Base-by-base conservation (phyloP, 2,329 filamentous ascomycete genomes). In the Penicillium digitatum region DNA sequence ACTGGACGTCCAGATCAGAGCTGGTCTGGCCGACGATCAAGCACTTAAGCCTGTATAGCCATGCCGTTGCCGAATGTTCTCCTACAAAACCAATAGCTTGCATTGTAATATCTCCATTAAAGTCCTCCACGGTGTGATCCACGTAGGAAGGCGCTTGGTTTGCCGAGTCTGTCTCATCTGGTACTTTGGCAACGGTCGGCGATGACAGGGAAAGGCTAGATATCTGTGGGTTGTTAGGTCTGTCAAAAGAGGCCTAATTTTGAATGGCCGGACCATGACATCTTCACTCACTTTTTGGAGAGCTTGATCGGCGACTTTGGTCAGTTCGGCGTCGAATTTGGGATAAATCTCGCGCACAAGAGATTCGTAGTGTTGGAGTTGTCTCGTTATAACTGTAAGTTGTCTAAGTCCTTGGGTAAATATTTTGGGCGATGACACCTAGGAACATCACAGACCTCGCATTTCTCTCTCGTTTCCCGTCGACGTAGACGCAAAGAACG, bases 51-150 rank as follows among this genome's bases (percentile, higher is more conserved):
- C 71, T 67, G 58, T 76, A 72, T 18, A 78, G 56, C 76, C 76
- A 78, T 22, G 69, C 72, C 27, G 74, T 68, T 46, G 76, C 75
- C 5, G 75, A 77, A 51, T 76, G 74, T 50, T 75, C 76, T 10
- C 76, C 76, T 48, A 76, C 66, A 61, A 76, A 78, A 0, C 75
- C 74, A 29, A 71, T 70, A 2, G 69, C 67, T 53, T 72, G 68
- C 8, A 71, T 66, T 34, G 69, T 68, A 48, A 70, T 68, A 50
- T 72, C 70, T 26, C 72, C 69, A 35, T 74, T 74, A 55, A 75
- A 77, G 46, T 78, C 76, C 58, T 78, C 75, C 39, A 73, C 66
- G 22, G 72, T 74, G 39, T 72, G 68, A 60, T 77, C 76, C 31
- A 72, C 62, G 22, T 68, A 68, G 22, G 68, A 67, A 24, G 70